Evolutionary conservation across 2,329 filamentous ascomycete species (phyloP).

Genomic region (Chaetomium sp.): DNA sequence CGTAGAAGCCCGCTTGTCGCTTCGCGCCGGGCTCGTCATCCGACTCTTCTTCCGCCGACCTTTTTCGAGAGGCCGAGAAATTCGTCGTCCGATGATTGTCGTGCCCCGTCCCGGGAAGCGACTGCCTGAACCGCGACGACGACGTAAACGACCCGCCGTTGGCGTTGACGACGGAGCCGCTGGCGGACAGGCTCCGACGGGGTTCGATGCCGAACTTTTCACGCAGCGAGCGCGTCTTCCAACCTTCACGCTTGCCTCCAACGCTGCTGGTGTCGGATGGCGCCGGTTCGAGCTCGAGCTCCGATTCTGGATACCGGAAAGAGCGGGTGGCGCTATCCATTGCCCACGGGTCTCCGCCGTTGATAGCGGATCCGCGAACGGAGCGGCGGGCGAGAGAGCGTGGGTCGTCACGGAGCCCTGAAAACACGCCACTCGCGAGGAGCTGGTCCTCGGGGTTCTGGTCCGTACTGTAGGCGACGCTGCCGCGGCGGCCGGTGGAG

Average conservation of each 20-base stretch:
- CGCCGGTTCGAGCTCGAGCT: constrained; percentile 26
- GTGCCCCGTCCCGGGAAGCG: constrained; percentile 21
- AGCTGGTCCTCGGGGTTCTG: constrained; percentile 44
- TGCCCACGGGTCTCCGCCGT: constrained; percentile 17
- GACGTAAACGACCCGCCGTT: constrained; percentile 22
- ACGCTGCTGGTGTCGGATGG: constrained; percentile 18
- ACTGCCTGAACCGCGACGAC: constrained; percentile 32
- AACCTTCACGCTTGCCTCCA: constrained; percentile 30
- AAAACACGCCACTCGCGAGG: constrained; percentile 47
- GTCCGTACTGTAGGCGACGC: constrained; percentile 27
- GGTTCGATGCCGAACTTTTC: constrained; percentile 34
- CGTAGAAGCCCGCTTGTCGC: constrained; percentile 4
- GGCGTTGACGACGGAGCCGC: constrained; percentile 30
- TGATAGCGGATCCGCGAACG: constrained; percentile 37
- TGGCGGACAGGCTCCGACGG: constrained; percentile 32
- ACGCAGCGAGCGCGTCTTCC: constrained; percentile 36
- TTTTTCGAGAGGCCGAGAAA: constrained; percentile 27
- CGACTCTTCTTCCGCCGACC: constrained; percentile 29
- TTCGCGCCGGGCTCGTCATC: constrained; percentile 37
- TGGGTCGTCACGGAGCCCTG: constrained; percentile 46
- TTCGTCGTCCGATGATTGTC: constrained; percentile 25
- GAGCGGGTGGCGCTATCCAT: constrained; percentile 13
- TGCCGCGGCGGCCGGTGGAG: constrained; percentile 28
- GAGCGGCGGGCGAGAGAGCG: constrained; percentile 41
- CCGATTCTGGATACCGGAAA: constrained; percentile 29